Evolutionary conservation across 1,284 basidiomycete species (phyloP).

Genomic region (Mycena sp.): DNA sequence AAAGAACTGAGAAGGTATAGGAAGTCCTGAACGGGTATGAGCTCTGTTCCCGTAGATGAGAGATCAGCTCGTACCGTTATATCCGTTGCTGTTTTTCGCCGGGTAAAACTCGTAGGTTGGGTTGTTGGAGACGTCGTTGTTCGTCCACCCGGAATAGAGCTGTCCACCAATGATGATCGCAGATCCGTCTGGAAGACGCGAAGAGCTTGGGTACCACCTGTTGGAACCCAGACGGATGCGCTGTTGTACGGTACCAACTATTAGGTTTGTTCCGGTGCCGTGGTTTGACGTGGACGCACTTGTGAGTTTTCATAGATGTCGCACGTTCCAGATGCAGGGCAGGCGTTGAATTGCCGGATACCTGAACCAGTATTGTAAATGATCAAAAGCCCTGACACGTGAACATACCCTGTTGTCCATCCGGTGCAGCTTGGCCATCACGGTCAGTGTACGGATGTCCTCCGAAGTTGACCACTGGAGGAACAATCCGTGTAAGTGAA

Average conservation of each 20-base stretch:
- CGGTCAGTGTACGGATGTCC: slow-evolving; percentile 21
- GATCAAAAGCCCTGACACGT: background rate
- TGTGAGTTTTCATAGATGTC: slow-evolving; percentile 17
- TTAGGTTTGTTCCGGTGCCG: background rate
- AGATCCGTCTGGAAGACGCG: slow-evolving; percentile 21
- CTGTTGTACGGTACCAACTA: background rate
- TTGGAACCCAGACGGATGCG: slow-evolving; percentile 16
- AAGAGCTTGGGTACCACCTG: slow-evolving; percentile 23
- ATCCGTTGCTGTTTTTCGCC: slow-evolving; percentile 22
- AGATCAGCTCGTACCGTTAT: slow-evolving; percentile 1
- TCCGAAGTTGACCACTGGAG: slow-evolving; percentile 19
- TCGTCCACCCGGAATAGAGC: slow-evolving; percentile 15
- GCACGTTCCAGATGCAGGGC: slow-evolving; percentile 14
- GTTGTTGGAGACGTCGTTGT: slow-evolving; percentile 19
- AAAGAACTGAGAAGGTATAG: slow-evolving; percentile 21
- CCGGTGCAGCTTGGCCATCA: slow-evolving; percentile 16
- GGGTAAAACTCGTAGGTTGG: slow-evolving; percentile 27
- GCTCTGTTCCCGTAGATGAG: background rate
- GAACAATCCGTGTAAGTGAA: background rate
- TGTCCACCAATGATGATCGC: slow-evolving; percentile 22
- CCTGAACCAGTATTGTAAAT: background rate
- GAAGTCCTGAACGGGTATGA: slow-evolving; percentile 13
- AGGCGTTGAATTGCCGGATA: slow-evolving; percentile 14
- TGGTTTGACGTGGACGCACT: no score
- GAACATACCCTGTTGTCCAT: slow-evolving; percentile 20